Base-by-base conservation (phyloP, 2,329 filamentous ascomycete genomes). In the Epichloe aotearoae region DNA sequence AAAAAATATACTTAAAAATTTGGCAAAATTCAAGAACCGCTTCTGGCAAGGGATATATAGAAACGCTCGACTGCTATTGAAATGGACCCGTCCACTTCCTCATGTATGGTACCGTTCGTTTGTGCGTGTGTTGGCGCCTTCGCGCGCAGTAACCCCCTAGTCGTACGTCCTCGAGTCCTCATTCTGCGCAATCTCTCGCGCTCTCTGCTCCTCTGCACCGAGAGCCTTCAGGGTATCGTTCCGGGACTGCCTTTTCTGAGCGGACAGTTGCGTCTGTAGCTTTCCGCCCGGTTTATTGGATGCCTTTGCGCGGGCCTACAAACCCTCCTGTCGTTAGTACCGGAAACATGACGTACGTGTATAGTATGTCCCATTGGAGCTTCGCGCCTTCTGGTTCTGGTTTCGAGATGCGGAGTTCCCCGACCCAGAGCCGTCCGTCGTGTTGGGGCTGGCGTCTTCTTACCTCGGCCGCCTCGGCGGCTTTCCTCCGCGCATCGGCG, bases 391-490 rank as follows among this genome's bases (percentile, higher is more conserved):
- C 26, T 30, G 30, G 30, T 5, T 23, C 19, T 19, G 19, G 19
- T 19, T 19, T 19, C 19, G 19, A 19, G 3, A 19, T 19, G 19
- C 19, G 3, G 19, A 19, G 19, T 2, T 2, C 19, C 19, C 19
- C 19, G 19, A n/a, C n/a, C n/a, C n/a, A n/a, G n/a, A n/a, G n/a
- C n/a, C n/a, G n/a, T n/a, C n/a, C n/a, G n/a, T n/a, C n/a, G n/a
- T n/a, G n/a, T n/a, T n/a, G n/a, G n/a, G 19, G 19, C 19, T 19
- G 30, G 30, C 30, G 15, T 46, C 20, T 44, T 20, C 40, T 17
- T 66, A 94, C 89, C 82, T 94, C 86, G 53, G 90, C 90, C 49
- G 89, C 90, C 56, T 80, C 78, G 0, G 88, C 88, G 4, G 90
- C 90, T 53, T 81, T 86, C 50, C 73, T 75, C 52, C 83, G 76